Percentiles rank a stretch among this genome's conserved stretches.
Evolutionary conservation across 2,329 filamentous ascomycete species (phyloP).

Genomic region (Botrytis paeoniae): DNA sequence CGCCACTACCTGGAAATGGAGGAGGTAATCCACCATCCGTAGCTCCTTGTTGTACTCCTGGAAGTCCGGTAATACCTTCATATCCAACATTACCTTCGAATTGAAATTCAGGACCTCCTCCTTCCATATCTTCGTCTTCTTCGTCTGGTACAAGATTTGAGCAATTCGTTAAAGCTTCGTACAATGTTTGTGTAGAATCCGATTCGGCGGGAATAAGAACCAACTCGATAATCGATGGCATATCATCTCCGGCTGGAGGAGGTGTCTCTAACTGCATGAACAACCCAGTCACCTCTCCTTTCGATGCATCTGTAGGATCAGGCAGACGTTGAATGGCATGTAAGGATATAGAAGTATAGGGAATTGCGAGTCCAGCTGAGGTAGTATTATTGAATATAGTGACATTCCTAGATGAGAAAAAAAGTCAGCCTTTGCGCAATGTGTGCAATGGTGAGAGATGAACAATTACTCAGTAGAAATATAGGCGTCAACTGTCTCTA

Average conservation of each 20-base stretch:
- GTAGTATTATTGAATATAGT: slow-evolving; percentile 60
- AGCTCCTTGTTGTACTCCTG: slow-evolving; percentile 51
- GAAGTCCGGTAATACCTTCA: slow-evolving; percentile 55
- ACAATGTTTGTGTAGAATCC: slow-evolving; percentile 41
- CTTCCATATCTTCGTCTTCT: slow-evolving; percentile 55
- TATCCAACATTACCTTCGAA: slow-evolving; percentile 52
- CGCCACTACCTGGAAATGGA: slow-evolving; percentile 68
- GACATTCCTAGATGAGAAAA: slow-evolving; percentile 47
- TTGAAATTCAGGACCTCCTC: slow-evolving; percentile 45
- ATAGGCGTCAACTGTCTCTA: slow-evolving; percentile 46
- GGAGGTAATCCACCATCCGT: slow-evolving; percentile 56
- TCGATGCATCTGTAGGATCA: slow-evolving; percentile 40
- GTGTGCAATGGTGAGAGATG: background rate
- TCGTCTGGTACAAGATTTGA: slow-evolving; percentile 73
- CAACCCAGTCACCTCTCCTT: slow-evolving; percentile 47
- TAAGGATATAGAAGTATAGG: slow-evolving; percentile 71
- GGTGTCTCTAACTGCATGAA: slow-evolving; percentile 69
- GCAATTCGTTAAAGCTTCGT: slow-evolving; percentile 68
- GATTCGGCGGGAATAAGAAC: slow-evolving; percentile 54
- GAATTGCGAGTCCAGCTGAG: slow-evolving; percentile 62
- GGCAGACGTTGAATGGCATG: slow-evolving; percentile 66
- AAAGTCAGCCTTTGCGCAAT: slow-evolving; percentile 19
- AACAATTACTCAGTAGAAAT: slow-evolving; percentile 55
- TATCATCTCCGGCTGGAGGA: slow-evolving; percentile 54
- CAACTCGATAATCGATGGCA: slow-evolving; percentile 64